Base-by-base conservation (phyloP, 2,329 filamentous ascomycete species). In the Fusarium sp. region DNA sequence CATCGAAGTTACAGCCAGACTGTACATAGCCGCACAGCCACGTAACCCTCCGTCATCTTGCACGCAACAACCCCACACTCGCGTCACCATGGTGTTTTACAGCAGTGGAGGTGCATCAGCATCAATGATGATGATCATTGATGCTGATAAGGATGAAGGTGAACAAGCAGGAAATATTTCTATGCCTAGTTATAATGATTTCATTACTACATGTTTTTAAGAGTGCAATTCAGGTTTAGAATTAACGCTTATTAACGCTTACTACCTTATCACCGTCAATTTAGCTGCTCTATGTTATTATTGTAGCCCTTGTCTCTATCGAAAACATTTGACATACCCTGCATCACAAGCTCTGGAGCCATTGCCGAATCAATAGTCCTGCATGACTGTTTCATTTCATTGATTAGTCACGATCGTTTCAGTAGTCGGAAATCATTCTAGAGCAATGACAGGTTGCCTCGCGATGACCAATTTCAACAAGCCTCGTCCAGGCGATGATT, bases 21-120 rank as follows among this genome's bases (percentile, higher is more conserved):
- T 26, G 28, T 24, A 63, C 57, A 10, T 61, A 48, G 36, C 51
- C 22, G 15, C 28, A 57, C 63, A 68, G 52, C 64, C 66, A 69
- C 66, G 66, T 55, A 49, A 69, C 36, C 48, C 54, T 39, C 58
- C 49, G 47, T 55, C 47, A 42, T 49, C 38, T 20, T 47, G 20
- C 31, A 49, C 39, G 18, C 26, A 11, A 54, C 28, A 61, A 48
- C 48, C 38, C 63, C 63, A 62, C 63, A 28, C 14, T 63, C 36
- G 54, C 47, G 41, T 55, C 64, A 39, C 36, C 13, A 26, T 63
- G 36, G 31, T 49, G 36, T 42, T 58, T 63, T 38, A 15, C 17
- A 7, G 22, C 14, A 44, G n/a, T 12, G 28, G 20, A n/a, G 56
- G 41, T 33, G 12, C 51, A 41, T n/a, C n/a, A 26, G 14, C 48